These are phyloP conservation scores for Dissophora ornata DNA, from an alignment of 192 early-diverging fungal genomes.

Conservation along the genomic window DNA sequence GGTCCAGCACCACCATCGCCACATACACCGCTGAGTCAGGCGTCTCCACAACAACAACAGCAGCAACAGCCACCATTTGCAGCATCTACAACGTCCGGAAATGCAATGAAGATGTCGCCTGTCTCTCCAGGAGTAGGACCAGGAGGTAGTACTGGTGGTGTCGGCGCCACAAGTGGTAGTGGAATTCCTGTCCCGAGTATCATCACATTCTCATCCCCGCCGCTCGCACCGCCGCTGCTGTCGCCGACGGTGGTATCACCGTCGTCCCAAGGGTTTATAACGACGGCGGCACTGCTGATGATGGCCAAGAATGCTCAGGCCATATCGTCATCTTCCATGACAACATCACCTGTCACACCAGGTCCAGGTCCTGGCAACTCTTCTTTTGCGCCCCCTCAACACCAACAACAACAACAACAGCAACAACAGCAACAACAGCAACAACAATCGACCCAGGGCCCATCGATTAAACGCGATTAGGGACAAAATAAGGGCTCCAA, in stretches of 20 bases:
- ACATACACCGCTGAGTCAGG: background rate
- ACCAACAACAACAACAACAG: slow-evolving; percentile 10
- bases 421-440: background rate
- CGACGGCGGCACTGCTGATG: slow-evolving; percentile 35
- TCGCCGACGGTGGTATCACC: slow-evolving; percentile 27
- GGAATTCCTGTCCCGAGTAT: slow-evolving; percentile 7
- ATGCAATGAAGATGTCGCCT: background rate
- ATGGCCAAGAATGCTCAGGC: slow-evolving; percentile 36
- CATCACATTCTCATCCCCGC: slow-evolving; percentile 17
- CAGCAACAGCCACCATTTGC: slow-evolving; percentile 6
- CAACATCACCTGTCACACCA: background rate
- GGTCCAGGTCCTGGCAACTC: slow-evolving; percentile 2
- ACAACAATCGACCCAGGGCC: too few species aligned
- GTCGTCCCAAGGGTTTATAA: slow-evolving; percentile 38
- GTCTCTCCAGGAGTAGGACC: background rate
- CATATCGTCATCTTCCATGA: background rate
- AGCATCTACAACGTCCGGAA: background rate
- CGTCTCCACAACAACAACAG: slow-evolving; percentile 9
- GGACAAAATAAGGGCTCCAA: too few species aligned
- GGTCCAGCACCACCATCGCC: slow-evolving; percentile 9
- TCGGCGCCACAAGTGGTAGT: background rate
- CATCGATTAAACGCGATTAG: too few species aligned
- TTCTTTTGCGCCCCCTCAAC: background rate
- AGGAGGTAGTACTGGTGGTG: too few species aligned
- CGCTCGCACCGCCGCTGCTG: slow-evolving; percentile 25